Percentiles rank a stretch among this genome's conserved stretches.
These are phyloP conservation scores for Candida michaelii DNA, from an alignment of 805 yeast species.

Conservation along the genomic window DNA sequence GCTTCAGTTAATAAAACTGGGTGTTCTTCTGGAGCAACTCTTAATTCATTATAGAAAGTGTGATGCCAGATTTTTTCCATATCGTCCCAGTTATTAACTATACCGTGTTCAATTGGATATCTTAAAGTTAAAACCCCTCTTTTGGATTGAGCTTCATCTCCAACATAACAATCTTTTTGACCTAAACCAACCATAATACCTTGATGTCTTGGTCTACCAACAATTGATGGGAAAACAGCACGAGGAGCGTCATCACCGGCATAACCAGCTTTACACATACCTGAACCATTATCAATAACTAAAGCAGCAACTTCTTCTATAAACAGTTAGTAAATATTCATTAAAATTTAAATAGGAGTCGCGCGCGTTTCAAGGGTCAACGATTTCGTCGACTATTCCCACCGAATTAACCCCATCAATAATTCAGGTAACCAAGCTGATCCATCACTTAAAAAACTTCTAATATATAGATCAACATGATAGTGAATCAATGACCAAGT, in stretches of 20 bases:
- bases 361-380: conserved; percentile 9
- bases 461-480: background rate
- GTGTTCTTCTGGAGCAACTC: conserved; percentile 99
- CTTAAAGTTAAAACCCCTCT: conserved; percentile 99
- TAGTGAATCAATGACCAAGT: background rate
- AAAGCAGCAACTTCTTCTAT: conserved; percentile 52
- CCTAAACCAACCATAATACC: conserved; percentile 99
- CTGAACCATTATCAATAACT: conserved; percentile 99
- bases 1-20: conserved; percentile 99
- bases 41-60: conserved; percentile 99
- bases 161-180: conserved; percentile 99
- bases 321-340: conserved; percentile 4
- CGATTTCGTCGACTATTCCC: conserved; percentile 9
- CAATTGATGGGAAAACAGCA: conserved; percentile 99
- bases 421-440: background rate
- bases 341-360: conserved; percentile 5
- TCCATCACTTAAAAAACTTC: background rate
- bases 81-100: conserved; percentile 99
- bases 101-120: conserved; percentile 99
- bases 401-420: background rate
- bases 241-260: conserved; percentile 99
- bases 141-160: conserved; percentile 99
- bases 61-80: conserved; percentile 99
- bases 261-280: conserved; percentile 99
- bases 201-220: conserved; percentile 99